Conservation (phyloP, 768 basidiomycete species). For the Boletus rubescentipes region DNA sequence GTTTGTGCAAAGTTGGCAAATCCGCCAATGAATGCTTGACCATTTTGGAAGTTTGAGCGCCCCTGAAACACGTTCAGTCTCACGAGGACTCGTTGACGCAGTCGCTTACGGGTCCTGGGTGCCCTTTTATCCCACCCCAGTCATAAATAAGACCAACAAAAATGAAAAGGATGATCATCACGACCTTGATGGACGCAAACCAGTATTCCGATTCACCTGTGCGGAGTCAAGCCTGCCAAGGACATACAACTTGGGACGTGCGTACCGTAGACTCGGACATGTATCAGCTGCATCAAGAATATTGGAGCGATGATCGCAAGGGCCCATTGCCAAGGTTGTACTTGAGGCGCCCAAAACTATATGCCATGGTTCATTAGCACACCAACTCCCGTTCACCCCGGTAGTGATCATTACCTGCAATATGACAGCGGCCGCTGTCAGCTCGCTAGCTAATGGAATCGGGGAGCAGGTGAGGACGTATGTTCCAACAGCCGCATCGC, state of each 20-base stretch:
- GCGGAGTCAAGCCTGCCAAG: background rate
- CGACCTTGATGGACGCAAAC: conserved; percentile 63
- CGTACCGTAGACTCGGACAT: conserved; percentile 55
- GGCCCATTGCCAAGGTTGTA: conserved; percentile 56
- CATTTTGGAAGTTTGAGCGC: conserved; percentile 47
- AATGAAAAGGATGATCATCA: conserved; percentile 62
- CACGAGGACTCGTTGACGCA: background rate
- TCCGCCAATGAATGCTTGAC: conserved; percentile 54
- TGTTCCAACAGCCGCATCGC: background rate
- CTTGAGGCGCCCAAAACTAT: conserved; percentile 46
- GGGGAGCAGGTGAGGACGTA: conserved; percentile 9
- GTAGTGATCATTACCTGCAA: conserved; percentile 35
- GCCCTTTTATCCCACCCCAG: conserved; percentile 57
- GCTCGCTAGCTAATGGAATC: conserved; percentile 46
- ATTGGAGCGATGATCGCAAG: conserved; percentile 54
- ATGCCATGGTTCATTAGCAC: background rate
- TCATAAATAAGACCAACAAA: conserved; percentile 60
- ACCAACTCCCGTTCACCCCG: background rate
- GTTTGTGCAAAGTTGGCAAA: conserved; percentile 53
- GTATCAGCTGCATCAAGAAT: conserved; percentile 53
- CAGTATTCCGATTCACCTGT: conserved; percentile 63
- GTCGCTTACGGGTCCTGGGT: conserved; percentile 54
- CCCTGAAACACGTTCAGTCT: conserved; percentile 37
- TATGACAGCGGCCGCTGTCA: conserved; percentile 57
- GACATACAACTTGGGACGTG: background rate